Percentiles rank a stretch among this genome's conserved stretches.
Conservation (phyloP, 2,329 filamentous ascomycete genomes). For the Aschersonia sp. region DNA sequence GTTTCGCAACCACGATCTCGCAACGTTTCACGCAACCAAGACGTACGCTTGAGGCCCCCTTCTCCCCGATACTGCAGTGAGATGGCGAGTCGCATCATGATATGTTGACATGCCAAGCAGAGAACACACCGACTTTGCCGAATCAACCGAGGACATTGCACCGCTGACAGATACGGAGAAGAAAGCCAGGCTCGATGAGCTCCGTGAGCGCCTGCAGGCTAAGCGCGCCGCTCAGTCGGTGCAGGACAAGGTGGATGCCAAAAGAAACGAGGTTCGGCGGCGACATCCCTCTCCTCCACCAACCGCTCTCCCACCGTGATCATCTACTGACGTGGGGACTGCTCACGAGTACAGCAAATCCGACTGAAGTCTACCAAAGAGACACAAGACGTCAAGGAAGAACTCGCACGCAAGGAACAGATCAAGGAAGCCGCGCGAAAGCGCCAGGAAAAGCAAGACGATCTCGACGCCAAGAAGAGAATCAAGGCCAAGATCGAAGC, state of each 20-base stretch:
- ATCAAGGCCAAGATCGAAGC: slow-evolving; percentile 91
- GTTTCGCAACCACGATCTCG: slow-evolving; percentile 68
- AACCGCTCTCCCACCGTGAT: neutral
- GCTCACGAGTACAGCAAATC: slow-evolving; percentile 34
- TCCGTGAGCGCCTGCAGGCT: slow-evolving; percentile 54
- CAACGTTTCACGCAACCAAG: slow-evolving; percentile 82
- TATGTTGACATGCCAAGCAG: slow-evolving; percentile 20
- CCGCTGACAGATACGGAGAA: slow-evolving; percentile 89
- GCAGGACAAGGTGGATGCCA: slow-evolving; percentile 67
- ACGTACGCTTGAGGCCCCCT: slow-evolving; percentile 29
- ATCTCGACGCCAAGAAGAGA: slow-evolving; percentile 71
- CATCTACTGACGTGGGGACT: neutral
- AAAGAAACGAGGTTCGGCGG: slow-evolving; percentile 63
- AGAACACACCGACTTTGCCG: slow-evolving; percentile 78
- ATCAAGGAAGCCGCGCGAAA: slow-evolving; percentile 83
- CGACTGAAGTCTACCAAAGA: slow-evolving; percentile 84
- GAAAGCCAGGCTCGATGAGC: slow-evolving; percentile 59
- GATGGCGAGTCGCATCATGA: neutral
- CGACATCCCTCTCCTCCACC: neutral
- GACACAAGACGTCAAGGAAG: slow-evolving; percentile 77
- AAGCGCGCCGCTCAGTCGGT: slow-evolving; percentile 57
- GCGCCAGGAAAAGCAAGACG: slow-evolving; percentile 73
- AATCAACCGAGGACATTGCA: slow-evolving; percentile 84
- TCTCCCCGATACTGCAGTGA: neutral
- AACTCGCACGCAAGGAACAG: slow-evolving; percentile 74